Percentiles rank a stretch among this genome's conserved stretches.
phyloP scores from a whole-genome alignment of 306 rosid species.

The Rosa persica region DNA sequence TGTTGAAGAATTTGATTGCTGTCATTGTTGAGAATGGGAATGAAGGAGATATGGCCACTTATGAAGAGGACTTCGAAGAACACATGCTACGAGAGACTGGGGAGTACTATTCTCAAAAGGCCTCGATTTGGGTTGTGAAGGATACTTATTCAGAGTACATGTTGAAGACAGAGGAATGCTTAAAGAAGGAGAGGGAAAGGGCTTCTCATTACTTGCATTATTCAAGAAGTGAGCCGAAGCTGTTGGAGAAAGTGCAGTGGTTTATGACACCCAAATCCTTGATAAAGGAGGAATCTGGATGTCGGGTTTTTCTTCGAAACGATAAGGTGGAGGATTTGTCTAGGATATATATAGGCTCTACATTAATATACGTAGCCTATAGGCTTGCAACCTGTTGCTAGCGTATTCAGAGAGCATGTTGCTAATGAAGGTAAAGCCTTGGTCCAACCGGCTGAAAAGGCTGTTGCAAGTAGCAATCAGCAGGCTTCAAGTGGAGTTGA shows the following conservation, averaged over 20 bases:
- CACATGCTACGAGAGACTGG: constrained; percentile 55
- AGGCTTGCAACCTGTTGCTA: constrained; percentile 66
- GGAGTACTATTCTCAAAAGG: constrained; percentile 56
- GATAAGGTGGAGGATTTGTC: constrained; percentile 82
- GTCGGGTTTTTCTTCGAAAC: constrained; percentile 73
- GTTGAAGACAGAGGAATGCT: constrained; percentile 52
- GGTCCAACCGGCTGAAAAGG: constrained; percentile 76
- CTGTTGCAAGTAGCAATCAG: constrained; percentile 35
- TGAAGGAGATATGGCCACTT: constrained; percentile 45
- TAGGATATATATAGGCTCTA: constrained; percentile 77
- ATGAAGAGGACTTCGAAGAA: constrained; percentile 57
- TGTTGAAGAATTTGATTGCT: constrained; percentile 55
- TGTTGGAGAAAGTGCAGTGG: constrained; percentile 63
- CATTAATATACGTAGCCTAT: constrained; percentile 53
- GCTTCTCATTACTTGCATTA: constrained; percentile 37
- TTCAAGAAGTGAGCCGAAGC: constrained; percentile 37
- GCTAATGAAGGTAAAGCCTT: constrained; percentile 58
- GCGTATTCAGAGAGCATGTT: constrained; percentile 68
- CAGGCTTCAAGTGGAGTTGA: constrained; percentile 46
- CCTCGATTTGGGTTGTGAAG: constrained; percentile 56
- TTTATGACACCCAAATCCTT: constrained; percentile 67
- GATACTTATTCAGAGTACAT: constrained; percentile 76
- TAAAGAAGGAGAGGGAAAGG: constrained; percentile 35
- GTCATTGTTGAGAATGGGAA: constrained; percentile 62
- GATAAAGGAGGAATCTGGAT: constrained; percentile 83